Percentiles rank a stretch among this genome's conserved stretches.
These are phyloP conservation scores for Xylariaceae sp. DNA, from an alignment of 2,329 filamentous ascomycete species.

Conservation along the genomic window DNA sequence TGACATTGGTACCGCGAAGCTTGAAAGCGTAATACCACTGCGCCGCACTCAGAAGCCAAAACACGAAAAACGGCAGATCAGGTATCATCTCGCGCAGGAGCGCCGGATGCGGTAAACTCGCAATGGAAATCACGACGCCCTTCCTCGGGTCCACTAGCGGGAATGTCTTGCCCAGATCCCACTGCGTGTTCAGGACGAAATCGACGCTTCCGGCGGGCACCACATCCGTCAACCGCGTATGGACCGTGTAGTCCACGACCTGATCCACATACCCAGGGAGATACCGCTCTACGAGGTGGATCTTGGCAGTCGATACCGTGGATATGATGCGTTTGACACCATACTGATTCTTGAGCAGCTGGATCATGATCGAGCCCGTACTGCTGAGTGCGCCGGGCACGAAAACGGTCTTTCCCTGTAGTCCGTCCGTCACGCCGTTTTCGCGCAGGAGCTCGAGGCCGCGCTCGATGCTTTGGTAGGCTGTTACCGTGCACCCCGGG, in stretches of 20 bases:
- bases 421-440: slow-evolving; percentile 27
- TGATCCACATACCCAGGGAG: slow-evolving; percentile 45
- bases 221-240: slow-evolving; percentile 32
- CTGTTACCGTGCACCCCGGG: slow-evolving; percentile 35
- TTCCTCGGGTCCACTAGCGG: slow-evolving; percentile 34
- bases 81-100: slow-evolving; percentile 31
- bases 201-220: slow-evolving; percentile 44
- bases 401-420: slow-evolving; percentile 49
- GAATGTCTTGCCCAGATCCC: slow-evolving; percentile 36
- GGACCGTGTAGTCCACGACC: slow-evolving; percentile 47
- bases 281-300: slow-evolving; percentile 39
- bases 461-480: slow-evolving; percentile 39
- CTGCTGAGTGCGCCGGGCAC: slow-evolving; percentile 48
- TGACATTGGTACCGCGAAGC: slow-evolving; percentile 41
- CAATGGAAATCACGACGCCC: slow-evolving; percentile 41
- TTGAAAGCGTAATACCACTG: slow-evolving; percentile 38
- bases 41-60: slow-evolving; percentile 9
- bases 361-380: slow-evolving; percentile 42
- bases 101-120: slow-evolving; percentile 33
- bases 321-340: slow-evolving; percentile 45
- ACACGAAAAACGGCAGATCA: slow-evolving; percentile 36
- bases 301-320: slow-evolving; percentile 50
- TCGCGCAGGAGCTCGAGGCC: slow-evolving; percentile 36
- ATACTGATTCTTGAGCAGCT: slow-evolving; percentile 49
- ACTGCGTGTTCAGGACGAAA: slow-evolving; percentile 48